Evolutionary conservation across 495 filamentous ascomycete genomes (phyloP), one percentile per base, ranked within the genome.

Genomic region (Aspergillus sclerotioniger): DNA sequence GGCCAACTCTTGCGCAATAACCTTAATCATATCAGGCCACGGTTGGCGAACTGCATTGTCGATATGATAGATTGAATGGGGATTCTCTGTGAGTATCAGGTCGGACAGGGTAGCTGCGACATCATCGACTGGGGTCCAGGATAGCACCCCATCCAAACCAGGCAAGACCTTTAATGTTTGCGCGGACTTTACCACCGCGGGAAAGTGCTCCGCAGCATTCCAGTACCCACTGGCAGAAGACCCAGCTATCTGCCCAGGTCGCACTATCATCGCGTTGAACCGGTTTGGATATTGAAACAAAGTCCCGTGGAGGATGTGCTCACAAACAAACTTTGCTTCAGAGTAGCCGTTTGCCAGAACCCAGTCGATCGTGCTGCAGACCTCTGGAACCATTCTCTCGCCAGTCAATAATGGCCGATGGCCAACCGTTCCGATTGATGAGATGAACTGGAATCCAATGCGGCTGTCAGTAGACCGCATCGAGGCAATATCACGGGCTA

Each of bases 31-130:
- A 0, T 76, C 66, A 0, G 43, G 41, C 82, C 82, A 84, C 0
- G 74, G 69, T 64, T 83, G 78, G 1, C 74, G 60, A 3, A 75
- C 64, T 0, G 80, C 81, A 53, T 84, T 83, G 13, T 85, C 82
- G 53, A 85, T 74, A 64, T 85, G 82, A 48, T 84, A 85, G 33
- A 82, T 56, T 3, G 76, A 68, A 21, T 76, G 67, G 1, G 71
- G 64, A 0, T 50, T 45, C 3, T 70, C 54, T 0, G 52, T 39
- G 6, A 76, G 49, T 4, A 78, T 49, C 0, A 82, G 53, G 0
- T 83, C 78, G 3, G 37, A 57, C 12, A 80, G 51, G 3, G 71
- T 66, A 5, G 48, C 67, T 1, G 81, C 78, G 0, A 79, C 68
- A 48, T 71, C 67, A 51, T 83, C 67, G 2, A 82, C 80, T 0